Percentiles rank a stretch among this genome's conserved stretches.
These are phyloP conservation scores for Schrenkiella parvula DNA, from an alignment of 345 rosid genomes.

Conservation along the genomic window DNA sequence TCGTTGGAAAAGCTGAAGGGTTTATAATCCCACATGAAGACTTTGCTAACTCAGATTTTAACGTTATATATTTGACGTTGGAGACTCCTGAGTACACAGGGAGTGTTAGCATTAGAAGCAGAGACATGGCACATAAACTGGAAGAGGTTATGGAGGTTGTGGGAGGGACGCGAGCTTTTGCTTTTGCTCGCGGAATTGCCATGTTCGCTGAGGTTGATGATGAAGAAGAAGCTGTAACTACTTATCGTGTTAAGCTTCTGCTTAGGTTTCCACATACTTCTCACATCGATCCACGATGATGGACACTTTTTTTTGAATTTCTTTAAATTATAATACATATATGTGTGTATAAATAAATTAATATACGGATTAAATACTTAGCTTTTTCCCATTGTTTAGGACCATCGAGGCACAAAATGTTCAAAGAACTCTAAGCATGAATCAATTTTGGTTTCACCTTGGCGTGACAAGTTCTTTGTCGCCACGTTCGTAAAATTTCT, in stretches of 20 bases:
- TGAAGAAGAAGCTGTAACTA: constrained; percentile 23
- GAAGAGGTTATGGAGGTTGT: constrained; percentile 56
- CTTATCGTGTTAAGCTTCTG: constrained; percentile 73
- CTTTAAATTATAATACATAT: background rate
- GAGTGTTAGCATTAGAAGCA: constrained; percentile 61
- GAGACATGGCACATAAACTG: constrained; percentile 33
- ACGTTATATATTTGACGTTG: constrained; percentile 64
- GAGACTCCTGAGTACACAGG: constrained; percentile 53
- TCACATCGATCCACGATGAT: constrained; percentile 47
- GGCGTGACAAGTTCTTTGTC: background rate
- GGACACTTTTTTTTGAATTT: background rate
- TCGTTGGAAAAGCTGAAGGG: constrained; percentile 73
- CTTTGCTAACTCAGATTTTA: constrained; percentile 61
- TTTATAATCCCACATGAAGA: constrained; percentile 59
- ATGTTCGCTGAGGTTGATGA: constrained; percentile 39
- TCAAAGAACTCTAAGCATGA: background rate
- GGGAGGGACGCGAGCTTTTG: constrained; percentile 82
- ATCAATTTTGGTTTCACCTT: background rate
- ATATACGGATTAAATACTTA: background rate
- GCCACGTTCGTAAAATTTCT: too few species aligned
- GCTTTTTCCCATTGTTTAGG: background rate
- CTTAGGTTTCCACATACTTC: constrained; percentile 59
- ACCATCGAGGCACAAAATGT: background rate
- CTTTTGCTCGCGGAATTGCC: constrained; percentile 73
- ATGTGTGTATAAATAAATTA: background rate